Base-by-base conservation (phyloP, 2,329 filamentous ascomycete genomes). In the Periconia digitata region DNA sequence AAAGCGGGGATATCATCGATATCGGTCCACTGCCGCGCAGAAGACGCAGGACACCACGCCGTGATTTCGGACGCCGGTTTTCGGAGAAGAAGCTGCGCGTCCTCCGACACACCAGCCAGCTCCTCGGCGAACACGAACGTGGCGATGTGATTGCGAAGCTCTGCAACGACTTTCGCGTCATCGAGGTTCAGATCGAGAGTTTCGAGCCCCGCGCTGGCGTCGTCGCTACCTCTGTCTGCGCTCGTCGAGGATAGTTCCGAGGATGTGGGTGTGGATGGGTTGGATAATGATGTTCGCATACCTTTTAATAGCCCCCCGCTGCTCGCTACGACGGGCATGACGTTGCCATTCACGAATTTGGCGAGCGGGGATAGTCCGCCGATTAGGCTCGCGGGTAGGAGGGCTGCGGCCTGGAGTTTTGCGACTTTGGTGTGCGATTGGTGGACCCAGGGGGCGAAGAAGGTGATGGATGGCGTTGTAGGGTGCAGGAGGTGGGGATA, bases 371-470 rank as follows among this genome's bases (percentile, higher is more conserved):
- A 53, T 16, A 64, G 63, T 21, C 57, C 56, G 22, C 63, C 63
- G 35, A 67, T 55, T 20, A 63, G 21, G 8, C 58, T 50, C 18
- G 62, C 47, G 3, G 64, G 61, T 13, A 67, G 59, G n/a, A 64
- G 39, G 37, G 60, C 56, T 6, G 59, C 57, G 5, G 54, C 64
- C 29, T 52, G 47, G 40, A 64, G 36, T 22, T 54, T 51, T 8
- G 43, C 46, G 35, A 66, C 40, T 8, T 51, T 56, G 8, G 64
- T 60, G 23, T 68, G 60, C 2, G 59, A 59, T 8, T 55, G 60
- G 43, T 69, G 65, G 8, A 69, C 62, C 63, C 64, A 66, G 2
- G 64, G 66, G 8, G 64, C 64, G 45, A 67, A 67, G 51, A 67
- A 62, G 46, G 57, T 56, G 18, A 65, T 43, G 34, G 66, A 67